Evolutionary conservation across 2,329 filamentous ascomycete species (phyloP).

Genomic region (Scedosporium dehoogii): DNA sequence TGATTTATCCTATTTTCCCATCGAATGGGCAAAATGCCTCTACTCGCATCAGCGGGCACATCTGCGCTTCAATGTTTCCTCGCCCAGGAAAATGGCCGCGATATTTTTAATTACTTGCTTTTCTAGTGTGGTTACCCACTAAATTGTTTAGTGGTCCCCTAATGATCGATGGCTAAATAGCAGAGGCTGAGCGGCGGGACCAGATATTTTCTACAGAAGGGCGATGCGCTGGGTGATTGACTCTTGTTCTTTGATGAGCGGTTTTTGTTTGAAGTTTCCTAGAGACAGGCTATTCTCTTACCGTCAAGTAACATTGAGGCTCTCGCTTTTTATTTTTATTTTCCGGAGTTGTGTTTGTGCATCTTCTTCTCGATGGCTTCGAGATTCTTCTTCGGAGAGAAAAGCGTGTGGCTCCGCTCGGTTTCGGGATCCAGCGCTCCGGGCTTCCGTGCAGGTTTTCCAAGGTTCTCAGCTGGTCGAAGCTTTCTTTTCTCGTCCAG

Average conservation of each 20-base stretch:
- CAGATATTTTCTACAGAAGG: not conserved
- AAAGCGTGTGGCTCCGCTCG: not conserved
- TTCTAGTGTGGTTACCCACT: not conserved
- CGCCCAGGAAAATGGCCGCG: not conserved
- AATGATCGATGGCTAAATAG: slow-evolving; percentile 2
- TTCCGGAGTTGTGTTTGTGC: not conserved
- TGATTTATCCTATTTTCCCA: slow-evolving; percentile 4
- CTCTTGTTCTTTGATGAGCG: not conserved
- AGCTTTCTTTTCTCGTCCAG: not conserved
- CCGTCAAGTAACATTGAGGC: not conserved
- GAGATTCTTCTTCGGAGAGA: not conserved
- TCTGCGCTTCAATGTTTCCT: slow-evolving; percentile 4
- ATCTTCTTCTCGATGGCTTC: not conserved
- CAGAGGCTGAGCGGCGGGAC: not conserved
- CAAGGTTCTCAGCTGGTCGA: not conserved
- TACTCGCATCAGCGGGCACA: slow-evolving; percentile 4
- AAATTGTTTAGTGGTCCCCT: not conserved
- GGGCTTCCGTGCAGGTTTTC: not conserved
- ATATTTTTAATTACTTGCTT: not conserved
- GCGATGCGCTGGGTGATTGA: not conserved
- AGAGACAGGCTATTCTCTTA: not conserved
- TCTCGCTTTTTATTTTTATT: not conserved
- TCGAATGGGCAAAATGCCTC: slow-evolving; percentile 2
- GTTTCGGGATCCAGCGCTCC: not conserved
- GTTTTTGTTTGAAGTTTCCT: not conserved